Conservation (phyloP, 1,284 basidiomycete species). For the Trametes sp. region DNA sequence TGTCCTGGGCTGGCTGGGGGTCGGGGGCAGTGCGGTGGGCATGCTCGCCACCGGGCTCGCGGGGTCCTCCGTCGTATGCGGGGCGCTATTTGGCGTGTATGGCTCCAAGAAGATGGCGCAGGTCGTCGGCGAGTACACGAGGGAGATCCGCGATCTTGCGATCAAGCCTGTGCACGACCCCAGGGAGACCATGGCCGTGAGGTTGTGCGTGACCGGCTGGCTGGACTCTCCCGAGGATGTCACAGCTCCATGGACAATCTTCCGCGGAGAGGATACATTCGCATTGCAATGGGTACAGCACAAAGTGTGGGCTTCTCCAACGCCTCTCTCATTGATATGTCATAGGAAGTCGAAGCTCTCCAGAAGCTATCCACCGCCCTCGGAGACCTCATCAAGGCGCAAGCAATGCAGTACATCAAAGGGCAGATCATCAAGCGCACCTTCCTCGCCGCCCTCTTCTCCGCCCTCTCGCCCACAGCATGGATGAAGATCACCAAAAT, state of each 20-base stretch:
- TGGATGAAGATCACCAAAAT: slow-evolving; percentile 62
- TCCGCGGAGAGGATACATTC: slow-evolving; percentile 60
- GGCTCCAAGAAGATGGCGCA: slow-evolving; percentile 57
- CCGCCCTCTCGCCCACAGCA: slow-evolving; percentile 59
- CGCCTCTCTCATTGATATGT: neutral
- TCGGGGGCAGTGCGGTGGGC: slow-evolving; percentile 62
- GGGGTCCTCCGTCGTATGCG: slow-evolving; percentile 63
- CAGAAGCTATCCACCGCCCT: slow-evolving; percentile 58
- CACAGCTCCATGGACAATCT: slow-evolving; percentile 60
- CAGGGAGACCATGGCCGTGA: slow-evolving; percentile 57
- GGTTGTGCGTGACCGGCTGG: slow-evolving; percentile 68
- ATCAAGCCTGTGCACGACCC: slow-evolving; percentile 54
- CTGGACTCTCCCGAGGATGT: slow-evolving; percentile 54
- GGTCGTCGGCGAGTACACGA: slow-evolving; percentile 59
- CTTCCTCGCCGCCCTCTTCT: slow-evolving; percentile 57
- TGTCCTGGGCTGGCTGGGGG: slow-evolving; percentile 57
- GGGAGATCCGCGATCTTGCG: slow-evolving; percentile 62
- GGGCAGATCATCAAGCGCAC: slow-evolving; percentile 59
- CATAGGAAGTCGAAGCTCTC: slow-evolving; percentile 63
- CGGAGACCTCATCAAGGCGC: slow-evolving; percentile 51
- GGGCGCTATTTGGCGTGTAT: slow-evolving; percentile 64
- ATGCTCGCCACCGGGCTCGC: slow-evolving; percentile 62
- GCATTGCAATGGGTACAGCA: slow-evolving; percentile 70
- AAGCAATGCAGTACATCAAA: slow-evolving; percentile 59
- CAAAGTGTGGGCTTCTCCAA: too few species aligned